These are phyloP conservation scores for Bruguiera gymnorhiza DNA, from an alignment of 345 rosid species.

Conservation along the genomic window DNA sequence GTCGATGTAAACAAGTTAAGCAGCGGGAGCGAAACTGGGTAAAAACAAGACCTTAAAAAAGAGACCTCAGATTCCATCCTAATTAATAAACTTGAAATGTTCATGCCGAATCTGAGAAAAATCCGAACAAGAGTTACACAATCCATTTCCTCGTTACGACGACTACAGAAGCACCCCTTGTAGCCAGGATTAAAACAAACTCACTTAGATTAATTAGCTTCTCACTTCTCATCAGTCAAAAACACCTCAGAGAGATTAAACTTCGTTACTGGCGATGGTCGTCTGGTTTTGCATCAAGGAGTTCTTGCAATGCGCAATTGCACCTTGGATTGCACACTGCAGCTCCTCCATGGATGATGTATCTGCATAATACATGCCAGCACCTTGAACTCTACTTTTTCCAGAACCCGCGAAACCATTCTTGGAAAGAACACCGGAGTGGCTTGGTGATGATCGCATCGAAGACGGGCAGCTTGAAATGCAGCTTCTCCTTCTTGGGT, in stretches of 20 bases:
- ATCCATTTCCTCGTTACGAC: not conserved
- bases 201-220: not conserved
- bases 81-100: not conserved
- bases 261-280: slow-evolving; percentile 41
- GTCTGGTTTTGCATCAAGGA: slow-evolving; percentile 53
- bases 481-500: slow-evolving; percentile 60
- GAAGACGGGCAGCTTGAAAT: slow-evolving; percentile 85
- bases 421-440: slow-evolving; percentile 68
- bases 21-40: not conserved
- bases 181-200: not conserved
- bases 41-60: not conserved
- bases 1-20: not conserved
- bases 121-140: not conserved
- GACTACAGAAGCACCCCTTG: not conserved
- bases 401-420: slow-evolving; percentile 29
- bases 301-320: slow-evolving; percentile 87
- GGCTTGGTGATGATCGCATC: slow-evolving; percentile 85
- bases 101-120: not conserved
- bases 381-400: slow-evolving; percentile 3
- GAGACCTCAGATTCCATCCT: not conserved
- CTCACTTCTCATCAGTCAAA: not conserved
- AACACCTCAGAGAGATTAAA: slow-evolving; percentile 14
- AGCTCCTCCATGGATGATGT: slow-evolving; percentile 82
- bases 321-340: slow-evolving; percentile 92
- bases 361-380: slow-evolving; percentile 27